These are phyloP conservation scores for Kazachstania psychrophila DNA, from an alignment of 805 yeast species.

Conservation along the genomic window DNA sequence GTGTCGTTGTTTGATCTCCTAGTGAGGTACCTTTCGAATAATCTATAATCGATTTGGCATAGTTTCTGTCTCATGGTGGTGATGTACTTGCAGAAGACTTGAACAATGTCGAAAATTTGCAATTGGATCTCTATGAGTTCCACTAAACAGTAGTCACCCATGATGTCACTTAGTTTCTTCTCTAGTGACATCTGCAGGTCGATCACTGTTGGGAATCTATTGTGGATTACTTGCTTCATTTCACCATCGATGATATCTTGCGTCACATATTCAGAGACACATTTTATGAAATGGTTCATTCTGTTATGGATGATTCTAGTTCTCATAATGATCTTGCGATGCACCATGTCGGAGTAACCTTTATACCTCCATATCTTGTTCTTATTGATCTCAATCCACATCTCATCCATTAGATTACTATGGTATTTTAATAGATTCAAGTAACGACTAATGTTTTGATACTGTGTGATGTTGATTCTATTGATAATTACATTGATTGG, in stretches of 20 bases:
- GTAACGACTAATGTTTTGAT: conserved; percentile 71
- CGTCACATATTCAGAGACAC: conserved; percentile 18
- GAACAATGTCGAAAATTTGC: conserved; percentile 25
- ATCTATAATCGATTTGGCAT: conserved; percentile 13
- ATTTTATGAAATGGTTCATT: conserved; percentile 29
- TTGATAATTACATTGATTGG: conserved; percentile 74
- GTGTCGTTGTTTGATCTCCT: background rate
- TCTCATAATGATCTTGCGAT: conserved; percentile 45
- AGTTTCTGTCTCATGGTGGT: conserved; percentile 18
- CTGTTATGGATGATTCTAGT: conserved; percentile 45
- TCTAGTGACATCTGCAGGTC: conserved; percentile 17
- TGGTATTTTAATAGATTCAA: conserved; percentile 54
- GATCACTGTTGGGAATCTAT: conserved; percentile 5
- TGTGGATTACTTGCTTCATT: conserved; percentile 7
- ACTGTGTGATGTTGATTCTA: conserved; percentile 62
- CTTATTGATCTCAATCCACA: conserved; percentile 58
- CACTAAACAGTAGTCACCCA: conserved; percentile 22
- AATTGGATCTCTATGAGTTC: conserved; percentile 23
- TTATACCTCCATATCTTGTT: conserved; percentile 58
- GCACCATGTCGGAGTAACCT: conserved; percentile 35
- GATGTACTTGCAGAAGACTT: conserved; percentile 26
- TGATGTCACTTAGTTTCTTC: conserved; percentile 21
- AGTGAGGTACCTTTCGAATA: conserved; percentile 9
- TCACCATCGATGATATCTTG: conserved; percentile 21
- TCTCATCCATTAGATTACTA: conserved; percentile 47